phyloP scores from a whole-genome alignment of 169 alveolate species.

The Neospora caninum region DNA sequence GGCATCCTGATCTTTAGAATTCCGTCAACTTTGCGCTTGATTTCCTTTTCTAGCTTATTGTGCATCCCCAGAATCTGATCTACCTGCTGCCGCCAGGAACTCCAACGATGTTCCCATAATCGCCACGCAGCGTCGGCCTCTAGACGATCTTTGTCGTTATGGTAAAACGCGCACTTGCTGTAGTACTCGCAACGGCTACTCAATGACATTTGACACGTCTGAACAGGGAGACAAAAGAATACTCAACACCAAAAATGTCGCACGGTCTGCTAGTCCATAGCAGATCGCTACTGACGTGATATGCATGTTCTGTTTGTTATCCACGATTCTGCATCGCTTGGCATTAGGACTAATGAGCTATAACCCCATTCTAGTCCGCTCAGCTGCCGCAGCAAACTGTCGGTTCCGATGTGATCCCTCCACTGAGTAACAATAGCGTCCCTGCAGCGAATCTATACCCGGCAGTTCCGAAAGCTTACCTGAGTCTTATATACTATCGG shows the following conservation, averaged over 20 bases:
- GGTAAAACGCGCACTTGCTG: constrained; percentile 64
- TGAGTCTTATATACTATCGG: constrained; percentile 85
- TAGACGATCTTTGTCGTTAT: constrained; percentile 47
- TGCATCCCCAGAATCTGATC: constrained; percentile 46
- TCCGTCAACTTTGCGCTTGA: constrained; percentile 60
- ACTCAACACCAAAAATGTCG: no score
- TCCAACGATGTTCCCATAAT: constrained; percentile 62
- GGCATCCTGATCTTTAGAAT: constrained; percentile 61
- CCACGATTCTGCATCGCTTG: no score
- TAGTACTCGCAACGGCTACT: constrained; percentile 47
- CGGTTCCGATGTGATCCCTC: no score
- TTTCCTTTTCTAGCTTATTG: constrained; percentile 50
- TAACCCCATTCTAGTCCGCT: no score
- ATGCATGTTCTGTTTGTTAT: no score
- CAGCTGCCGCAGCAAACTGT: no score
- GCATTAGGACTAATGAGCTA: no score
- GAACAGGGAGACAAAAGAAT: not conserved
- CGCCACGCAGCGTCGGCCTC: constrained; percentile 47
- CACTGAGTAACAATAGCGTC: no score
- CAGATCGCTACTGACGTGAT: no score
- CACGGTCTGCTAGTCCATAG: not conserved
- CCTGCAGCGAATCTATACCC: no score
- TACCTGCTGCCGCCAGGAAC: constrained; percentile 60
- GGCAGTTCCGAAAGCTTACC: constrained; percentile 65
- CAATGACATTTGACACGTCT: constrained; percentile 55